These are phyloP conservation scores for Zygotorulaspora sp. DNA, from an alignment of 805 yeast species.

Conservation along the genomic window DNA sequence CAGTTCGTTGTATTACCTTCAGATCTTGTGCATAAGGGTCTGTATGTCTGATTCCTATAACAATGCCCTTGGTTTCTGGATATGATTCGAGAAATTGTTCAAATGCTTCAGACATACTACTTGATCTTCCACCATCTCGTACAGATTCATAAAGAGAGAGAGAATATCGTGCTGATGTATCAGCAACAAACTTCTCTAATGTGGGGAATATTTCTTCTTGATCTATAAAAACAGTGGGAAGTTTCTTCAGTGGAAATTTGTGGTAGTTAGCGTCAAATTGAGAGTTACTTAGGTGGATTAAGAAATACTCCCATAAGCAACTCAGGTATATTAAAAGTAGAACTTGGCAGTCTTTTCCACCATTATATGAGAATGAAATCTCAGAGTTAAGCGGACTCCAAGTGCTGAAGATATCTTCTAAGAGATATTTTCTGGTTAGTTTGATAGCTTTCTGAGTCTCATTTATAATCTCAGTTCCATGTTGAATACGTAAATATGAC, in stretches of 20 bases:
- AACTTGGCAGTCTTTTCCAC: slow-evolving; percentile 95
- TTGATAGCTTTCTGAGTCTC: slow-evolving; percentile 31
- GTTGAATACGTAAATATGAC: slow-evolving; percentile 22
- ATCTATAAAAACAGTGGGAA: slow-evolving; percentile 66
- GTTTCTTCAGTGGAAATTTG: slow-evolving; percentile 20
- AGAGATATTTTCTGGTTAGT: slow-evolving; percentile 21
- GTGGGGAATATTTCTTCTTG: slow-evolving; percentile 69
- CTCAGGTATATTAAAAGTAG: slow-evolving; percentile 74
- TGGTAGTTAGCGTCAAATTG: slow-evolving; percentile 24
- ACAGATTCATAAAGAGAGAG: slow-evolving; percentile 43
- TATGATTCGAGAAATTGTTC: slow-evolving; percentile 50
- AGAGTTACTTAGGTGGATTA: slow-evolving; percentile 19
- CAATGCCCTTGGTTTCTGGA: slow-evolving; percentile 59
- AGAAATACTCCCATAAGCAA: slow-evolving; percentile 37
- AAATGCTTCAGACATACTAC: slow-evolving; percentile 64
- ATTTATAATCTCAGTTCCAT: slow-evolving; percentile 14
- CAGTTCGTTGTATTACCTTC: slow-evolving; percentile 64
- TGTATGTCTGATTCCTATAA: slow-evolving; percentile 82
- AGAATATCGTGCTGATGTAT: slow-evolving; percentile 50
- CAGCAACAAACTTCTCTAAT: slow-evolving; percentile 58
- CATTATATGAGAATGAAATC: slow-evolving; percentile 82
- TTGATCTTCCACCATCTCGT: slow-evolving; percentile 21
- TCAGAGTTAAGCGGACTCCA: slow-evolving; percentile 40
- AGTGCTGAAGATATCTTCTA: slow-evolving; percentile 27
- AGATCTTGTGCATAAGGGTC: slow-evolving; percentile 77